Evolutionary conservation across 768 basidiomycete genomes (phyloP).

Genomic region (Hericium alpestre): DNA sequence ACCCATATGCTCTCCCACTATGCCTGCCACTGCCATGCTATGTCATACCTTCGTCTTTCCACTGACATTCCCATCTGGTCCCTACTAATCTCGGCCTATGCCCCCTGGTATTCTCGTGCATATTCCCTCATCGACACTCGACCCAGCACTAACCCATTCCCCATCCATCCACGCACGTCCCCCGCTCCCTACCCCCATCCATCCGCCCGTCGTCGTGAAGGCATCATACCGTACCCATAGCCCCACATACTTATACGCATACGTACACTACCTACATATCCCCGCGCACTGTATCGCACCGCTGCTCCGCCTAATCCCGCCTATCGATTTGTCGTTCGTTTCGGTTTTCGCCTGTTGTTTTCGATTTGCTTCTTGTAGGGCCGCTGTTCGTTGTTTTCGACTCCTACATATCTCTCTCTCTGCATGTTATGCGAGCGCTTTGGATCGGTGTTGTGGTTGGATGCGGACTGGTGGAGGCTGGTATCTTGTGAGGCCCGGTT

Average conservation of each 20-base stretch:
- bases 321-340: not conserved
- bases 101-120: not conserved
- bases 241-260: not conserved
- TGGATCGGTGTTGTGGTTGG: not conserved
- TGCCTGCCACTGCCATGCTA: not conserved
- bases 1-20: not conserved
- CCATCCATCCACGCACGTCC: not conserved
- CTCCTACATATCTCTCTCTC: not conserved
- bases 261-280: not conserved
- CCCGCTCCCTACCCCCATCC: not conserved
- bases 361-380: not conserved
- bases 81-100: not conserved
- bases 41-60: not conserved
- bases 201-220: not conserved
- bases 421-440: not conserved
- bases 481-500: not conserved
- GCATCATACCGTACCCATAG: too few relatives aligned
- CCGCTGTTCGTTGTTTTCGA: not conserved
- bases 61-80: not conserved
- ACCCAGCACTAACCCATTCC: not conserved
- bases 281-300: not conserved
- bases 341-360: not conserved
- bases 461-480: not conserved
- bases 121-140: not conserved
- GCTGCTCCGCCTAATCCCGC: not conserved